Conservation (phyloP, 2,329 filamentous ascomycete genomes). For the Xylariales sp. region DNA sequence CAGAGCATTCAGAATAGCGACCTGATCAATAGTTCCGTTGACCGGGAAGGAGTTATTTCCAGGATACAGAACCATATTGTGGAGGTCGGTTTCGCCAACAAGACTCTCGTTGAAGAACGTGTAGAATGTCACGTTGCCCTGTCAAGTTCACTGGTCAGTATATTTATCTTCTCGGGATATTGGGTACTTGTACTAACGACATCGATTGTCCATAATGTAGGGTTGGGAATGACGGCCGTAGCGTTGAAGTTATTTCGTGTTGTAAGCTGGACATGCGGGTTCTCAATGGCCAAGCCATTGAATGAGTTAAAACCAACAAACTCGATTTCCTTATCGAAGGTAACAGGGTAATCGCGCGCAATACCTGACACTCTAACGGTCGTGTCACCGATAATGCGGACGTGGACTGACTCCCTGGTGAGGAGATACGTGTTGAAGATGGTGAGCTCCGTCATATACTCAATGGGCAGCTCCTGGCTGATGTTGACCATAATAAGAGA, state of each 20-base stretch:
- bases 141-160: no score
- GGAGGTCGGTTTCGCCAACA: conserved; percentile 54
- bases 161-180: no score
- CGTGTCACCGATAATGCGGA: conserved; percentile 49
- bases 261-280: conserved; percentile 41
- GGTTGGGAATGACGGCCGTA: conserved; percentile 58
- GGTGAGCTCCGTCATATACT: conserved; percentile 43
- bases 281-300: conserved; percentile 45
- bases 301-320: conserved; percentile 52
- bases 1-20: conserved; percentile 40
- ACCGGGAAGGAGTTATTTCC: conserved; percentile 55
- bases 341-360: conserved; percentile 40
- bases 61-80: conserved; percentile 50
- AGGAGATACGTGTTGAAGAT: conserved; percentile 53
- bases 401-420: conserved; percentile 41
- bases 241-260: conserved; percentile 56
- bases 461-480: conserved; percentile 42
- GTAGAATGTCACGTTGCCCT: conserved; percentile 61
- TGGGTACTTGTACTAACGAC: conserved; percentile 58
- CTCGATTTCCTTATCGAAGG: conserved; percentile 52
- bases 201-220: conserved; percentile 58
- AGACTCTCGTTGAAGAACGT: conserved; percentile 47
- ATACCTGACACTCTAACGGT: conserved; percentile 47
- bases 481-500: conserved; percentile 48
- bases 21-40: conserved; percentile 48